Evolutionary conservation across 176 grass and related monocot species (phyloP), one percentile per base, ranked within the genome.

Genomic region (Carex kokanica): DNA sequence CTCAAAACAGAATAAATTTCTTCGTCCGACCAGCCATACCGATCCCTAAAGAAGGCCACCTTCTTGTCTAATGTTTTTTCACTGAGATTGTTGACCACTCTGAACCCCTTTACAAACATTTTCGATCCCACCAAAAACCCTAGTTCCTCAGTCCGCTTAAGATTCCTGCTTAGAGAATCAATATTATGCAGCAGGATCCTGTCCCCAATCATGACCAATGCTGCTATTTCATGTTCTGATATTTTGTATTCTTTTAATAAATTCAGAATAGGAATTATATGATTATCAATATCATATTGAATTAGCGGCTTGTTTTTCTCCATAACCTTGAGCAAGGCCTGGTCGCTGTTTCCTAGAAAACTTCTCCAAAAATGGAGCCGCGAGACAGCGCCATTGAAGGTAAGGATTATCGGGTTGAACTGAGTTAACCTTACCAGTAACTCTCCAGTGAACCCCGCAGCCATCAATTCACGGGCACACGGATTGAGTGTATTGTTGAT

Each of bases 341-440:
- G 6, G 6, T 84, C 84, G 4, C 74, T 85, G 51, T 78, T 75
- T 8, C 66, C 62, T 4, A 86, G 58, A 41, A 83, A 11, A 3
- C 31, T 11, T 56, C 58, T 80, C 32, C 71, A 83, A 73, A 90
- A 84, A 10, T 85, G 53, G 15, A 93, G 52, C 0, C 47, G 87
- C 8, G 40, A 21, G 41, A 57, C 21, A 20, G 88, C 1, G 55
- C 80, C 29, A 65, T 74, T 27, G 27, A 40, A 32, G 20, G 64
- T 63, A 8, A 91, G 21, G n/a, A 32, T 17, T 14, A 6, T 11
- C 6, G 87, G 65, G 53, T n/a, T 57, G 60, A 23, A 78, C 49
- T 56, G 47, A 57, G 27, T 56, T 12, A 78, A 78, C 2, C 53
- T 13, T 78, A 78, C 53, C 49, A 78, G 74, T 78, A 47, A 57